These are phyloP conservation scores for Carnegiea gigantea DNA, from an alignment of 179 eudicot genomes.

Conservation along the genomic window DNA sequence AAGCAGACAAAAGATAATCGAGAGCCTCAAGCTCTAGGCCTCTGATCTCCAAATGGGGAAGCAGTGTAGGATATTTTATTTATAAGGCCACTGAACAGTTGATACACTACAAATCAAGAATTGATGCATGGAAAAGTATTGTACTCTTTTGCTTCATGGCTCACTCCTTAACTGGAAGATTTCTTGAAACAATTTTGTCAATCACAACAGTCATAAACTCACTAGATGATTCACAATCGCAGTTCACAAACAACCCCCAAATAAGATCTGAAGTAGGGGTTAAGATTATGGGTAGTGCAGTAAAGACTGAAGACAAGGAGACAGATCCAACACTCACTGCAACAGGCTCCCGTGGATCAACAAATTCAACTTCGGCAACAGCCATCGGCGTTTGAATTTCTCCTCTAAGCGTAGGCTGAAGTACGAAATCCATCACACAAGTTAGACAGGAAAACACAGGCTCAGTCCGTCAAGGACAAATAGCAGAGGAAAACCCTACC, in stretches of 20 bases:
- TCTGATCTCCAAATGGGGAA: no score
- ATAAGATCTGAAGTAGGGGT: not conserved
- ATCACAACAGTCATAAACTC: not conserved
- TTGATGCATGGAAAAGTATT: not conserved
- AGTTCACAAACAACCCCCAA: not conserved
- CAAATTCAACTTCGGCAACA: slow-evolving; percentile 77
- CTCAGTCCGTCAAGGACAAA: not conserved
- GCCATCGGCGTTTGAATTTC: slow-evolving; percentile 90
- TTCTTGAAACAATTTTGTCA: not conserved
- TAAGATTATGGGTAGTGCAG: not conserved
- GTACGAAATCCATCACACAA: slow-evolving; percentile 17
- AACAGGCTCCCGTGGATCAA: slow-evolving; percentile 90
- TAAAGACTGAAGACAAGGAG: not conserved
- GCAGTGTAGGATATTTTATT: no score
- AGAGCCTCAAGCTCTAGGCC: no score
- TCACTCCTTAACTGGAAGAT: not conserved
- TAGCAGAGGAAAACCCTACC: slow-evolving; percentile 48
- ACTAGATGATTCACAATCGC: not conserved
- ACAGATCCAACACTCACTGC: slow-evolving; percentile 51
- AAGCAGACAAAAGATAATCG: no score
- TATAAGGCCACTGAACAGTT: not conserved
- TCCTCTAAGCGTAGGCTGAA: slow-evolving; percentile 73
- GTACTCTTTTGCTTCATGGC: not conserved
- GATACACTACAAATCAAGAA: not conserved
- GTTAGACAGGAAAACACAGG: not conserved